Evolutionary conservation across 2,329 filamentous ascomycete species (phyloP).

Genomic region (Westerdykella sp.): DNA sequence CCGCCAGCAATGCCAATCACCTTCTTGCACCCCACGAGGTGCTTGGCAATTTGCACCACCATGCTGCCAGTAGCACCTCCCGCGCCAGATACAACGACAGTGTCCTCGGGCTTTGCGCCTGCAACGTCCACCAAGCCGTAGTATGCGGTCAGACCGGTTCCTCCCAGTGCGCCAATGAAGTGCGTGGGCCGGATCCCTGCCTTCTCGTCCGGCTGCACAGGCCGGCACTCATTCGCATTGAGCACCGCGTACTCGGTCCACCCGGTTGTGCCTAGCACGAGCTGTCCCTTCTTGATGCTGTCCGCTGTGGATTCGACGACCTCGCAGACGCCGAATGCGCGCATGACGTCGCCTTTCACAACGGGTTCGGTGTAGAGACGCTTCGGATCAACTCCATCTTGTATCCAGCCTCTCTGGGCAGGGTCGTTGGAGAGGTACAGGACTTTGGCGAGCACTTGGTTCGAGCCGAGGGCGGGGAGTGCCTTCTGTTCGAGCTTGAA

Average conservation of each 20-base stretch:
- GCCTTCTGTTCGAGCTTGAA: constrained; percentile 36
- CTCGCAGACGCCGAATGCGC: constrained; percentile 53
- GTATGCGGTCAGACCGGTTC: constrained; percentile 63
- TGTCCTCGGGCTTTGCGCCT: constrained; percentile 59
- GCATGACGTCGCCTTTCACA: constrained; percentile 51
- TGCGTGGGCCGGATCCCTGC: constrained; percentile 39
- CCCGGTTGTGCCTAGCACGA: constrained; percentile 50
- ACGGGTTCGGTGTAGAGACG: constrained; percentile 46
- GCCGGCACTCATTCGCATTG: constrained; percentile 27
- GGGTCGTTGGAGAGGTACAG: constrained; percentile 49
- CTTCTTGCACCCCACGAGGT: constrained; percentile 42
- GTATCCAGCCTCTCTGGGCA: constrained; percentile 48
- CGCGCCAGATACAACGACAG: constrained; percentile 70
- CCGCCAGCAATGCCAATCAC: constrained; percentile 50
- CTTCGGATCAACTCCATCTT: constrained; percentile 34
- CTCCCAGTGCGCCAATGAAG: constrained; percentile 44
- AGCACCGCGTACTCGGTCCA: constrained; percentile 62
- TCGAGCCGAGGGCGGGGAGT: constrained; percentile 32
- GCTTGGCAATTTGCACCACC: constrained; percentile 53
- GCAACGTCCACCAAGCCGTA: constrained; percentile 65
- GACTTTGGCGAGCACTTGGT: constrained; percentile 44
- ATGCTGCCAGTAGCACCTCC: constrained; percentile 72
- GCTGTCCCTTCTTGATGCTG: constrained; percentile 50
- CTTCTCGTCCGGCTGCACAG: constrained; percentile 25
- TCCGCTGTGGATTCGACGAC: constrained; percentile 54